phyloP scores from a whole-genome alignment of 2,329 filamentous ascomycete genomes.

The Venturia carpophila region DNA sequence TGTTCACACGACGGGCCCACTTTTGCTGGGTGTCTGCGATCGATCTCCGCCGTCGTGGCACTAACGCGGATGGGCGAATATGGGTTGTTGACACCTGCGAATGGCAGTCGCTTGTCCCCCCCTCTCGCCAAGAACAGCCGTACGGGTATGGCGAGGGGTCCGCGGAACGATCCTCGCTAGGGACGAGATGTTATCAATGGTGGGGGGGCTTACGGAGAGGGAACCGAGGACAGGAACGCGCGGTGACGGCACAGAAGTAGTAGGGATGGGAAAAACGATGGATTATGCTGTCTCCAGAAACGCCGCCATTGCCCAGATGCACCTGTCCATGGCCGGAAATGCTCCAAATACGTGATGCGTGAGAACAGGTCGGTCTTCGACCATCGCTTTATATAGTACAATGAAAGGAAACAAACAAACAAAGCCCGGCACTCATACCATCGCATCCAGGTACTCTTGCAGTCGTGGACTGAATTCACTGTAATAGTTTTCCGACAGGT shows the following conservation, averaged over 20 bases:
- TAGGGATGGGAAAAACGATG: background rate
- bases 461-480: conserved; percentile 14
- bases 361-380: background rate
- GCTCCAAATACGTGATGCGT: background rate
- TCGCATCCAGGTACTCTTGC: conserved; percentile 17
- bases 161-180: background rate
- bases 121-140: background rate
- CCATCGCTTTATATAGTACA: background rate
- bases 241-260: background rate
- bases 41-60: too few relatives aligned
- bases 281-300: background rate
- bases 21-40: too few relatives aligned
- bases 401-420: background rate
- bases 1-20: too few relatives aligned
- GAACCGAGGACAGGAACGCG: background rate
- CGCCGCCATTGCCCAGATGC: background rate
- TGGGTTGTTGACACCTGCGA: too few relatives aligned
- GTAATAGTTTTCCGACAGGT: conserved; percentile 17
- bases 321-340: conserved; percentile 2
- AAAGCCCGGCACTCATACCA: background rate
- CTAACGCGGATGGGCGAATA: background rate
- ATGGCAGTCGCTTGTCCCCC: too few relatives aligned
- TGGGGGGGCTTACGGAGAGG: background rate
- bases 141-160: background rate
- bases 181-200: background rate